Evolutionary conservation across 2,329 filamentous ascomycete genomes (phyloP).

Genomic region (Fusarium beomiforme): DNA sequence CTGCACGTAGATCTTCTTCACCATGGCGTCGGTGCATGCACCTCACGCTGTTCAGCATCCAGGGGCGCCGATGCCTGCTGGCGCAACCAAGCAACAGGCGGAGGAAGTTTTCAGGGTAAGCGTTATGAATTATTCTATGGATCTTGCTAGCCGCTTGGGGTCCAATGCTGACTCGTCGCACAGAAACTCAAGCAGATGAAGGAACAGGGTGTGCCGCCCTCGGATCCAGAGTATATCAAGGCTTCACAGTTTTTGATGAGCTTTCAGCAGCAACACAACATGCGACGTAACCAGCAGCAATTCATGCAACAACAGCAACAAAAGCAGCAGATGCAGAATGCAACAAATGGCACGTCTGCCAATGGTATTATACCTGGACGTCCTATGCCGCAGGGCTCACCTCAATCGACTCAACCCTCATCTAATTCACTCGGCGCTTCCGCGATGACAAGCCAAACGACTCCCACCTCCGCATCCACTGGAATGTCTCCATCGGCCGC

Average conservation of each 20-base stretch:
- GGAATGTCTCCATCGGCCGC: slow-evolving; percentile 45
- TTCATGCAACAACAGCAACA: slow-evolving; percentile 54
- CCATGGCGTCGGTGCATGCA: slow-evolving; percentile 84
- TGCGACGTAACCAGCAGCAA: slow-evolving; percentile 60
- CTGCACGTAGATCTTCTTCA: slow-evolving; percentile 45
- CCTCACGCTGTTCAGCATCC: slow-evolving; percentile 75
- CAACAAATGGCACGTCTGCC: slow-evolving; percentile 59
- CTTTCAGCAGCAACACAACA: slow-evolving; percentile 73
- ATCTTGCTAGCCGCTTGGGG: background rate
- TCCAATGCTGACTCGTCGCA: slow-evolving; percentile 29
- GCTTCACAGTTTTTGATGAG: slow-evolving; percentile 77
- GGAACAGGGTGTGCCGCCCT: slow-evolving; percentile 79
- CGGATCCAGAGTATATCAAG: slow-evolving; percentile 89
- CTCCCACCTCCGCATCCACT: slow-evolving; percentile 47
- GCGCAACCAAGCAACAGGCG: slow-evolving; percentile 79
- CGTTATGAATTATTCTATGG: slow-evolving; percentile 22
- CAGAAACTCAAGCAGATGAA: slow-evolving; percentile 94
- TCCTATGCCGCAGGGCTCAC: slow-evolving; percentile 52
- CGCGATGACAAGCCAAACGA: slow-evolving; percentile 49
- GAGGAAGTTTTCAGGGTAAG: slow-evolving; percentile 77
- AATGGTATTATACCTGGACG: slow-evolving; percentile 58
- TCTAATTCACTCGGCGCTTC: slow-evolving; percentile 52
- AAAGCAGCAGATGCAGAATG: slow-evolving; percentile 63
- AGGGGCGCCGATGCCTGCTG: slow-evolving; percentile 69
- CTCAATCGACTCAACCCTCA: slow-evolving; percentile 46